A percentile compares a stretch with the other conserved stretches of the same genome.
These are phyloP conservation scores for Starmerella scarabaei DNA, from an alignment of 805 yeast genomes.

Conservation along the genomic window DNA sequence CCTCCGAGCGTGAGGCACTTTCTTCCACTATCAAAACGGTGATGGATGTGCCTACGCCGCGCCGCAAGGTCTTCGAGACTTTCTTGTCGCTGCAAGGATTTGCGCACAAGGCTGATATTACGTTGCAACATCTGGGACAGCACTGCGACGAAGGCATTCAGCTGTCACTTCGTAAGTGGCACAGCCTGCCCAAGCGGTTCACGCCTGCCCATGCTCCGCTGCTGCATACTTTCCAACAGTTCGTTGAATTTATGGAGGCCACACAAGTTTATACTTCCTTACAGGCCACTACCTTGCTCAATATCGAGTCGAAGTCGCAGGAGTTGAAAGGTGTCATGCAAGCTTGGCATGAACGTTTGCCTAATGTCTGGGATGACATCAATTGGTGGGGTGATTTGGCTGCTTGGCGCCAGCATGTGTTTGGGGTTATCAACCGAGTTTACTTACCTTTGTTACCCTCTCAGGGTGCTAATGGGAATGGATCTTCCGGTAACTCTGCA, in stretches of 20 bases:
- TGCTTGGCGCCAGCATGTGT: constrained; percentile 98
- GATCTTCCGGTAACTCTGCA: constrained; percentile 53
- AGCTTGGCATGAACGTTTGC: constrained; percentile 96
- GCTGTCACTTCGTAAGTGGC: constrained; percentile 83
- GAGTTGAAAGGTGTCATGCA: constrained; percentile 88
- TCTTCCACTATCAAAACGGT: constrained; percentile 91
- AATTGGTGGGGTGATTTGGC: constrained; percentile 95
- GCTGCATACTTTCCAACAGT: constrained; percentile 90
- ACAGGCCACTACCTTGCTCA: constrained; percentile 80
- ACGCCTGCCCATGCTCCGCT: constrained; percentile 72
- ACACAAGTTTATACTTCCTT: constrained; percentile 82
- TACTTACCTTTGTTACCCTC: constrained; percentile 81
- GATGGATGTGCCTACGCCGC: constrained; percentile 97
- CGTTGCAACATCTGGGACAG: constrained; percentile 70
- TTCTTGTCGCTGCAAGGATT: constrained; percentile 85
- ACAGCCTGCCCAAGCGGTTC: constrained; percentile 59
- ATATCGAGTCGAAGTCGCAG: constrained; percentile 82
- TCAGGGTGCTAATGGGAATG: constrained; percentile 35
- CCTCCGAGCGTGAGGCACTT: constrained; percentile 81
- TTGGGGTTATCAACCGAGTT: constrained; percentile 86
- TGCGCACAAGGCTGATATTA: constrained; percentile 80
- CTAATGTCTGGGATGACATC: constrained; percentile 95
- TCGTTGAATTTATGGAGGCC: constrained; percentile 95
- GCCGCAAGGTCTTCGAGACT: constrained; percentile 91
- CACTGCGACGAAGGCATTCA: constrained; percentile 95